Evolutionary conservation across 805 yeast species (phyloP).

Genomic region (Yamadazyma takamatsuzukensis): DNA sequence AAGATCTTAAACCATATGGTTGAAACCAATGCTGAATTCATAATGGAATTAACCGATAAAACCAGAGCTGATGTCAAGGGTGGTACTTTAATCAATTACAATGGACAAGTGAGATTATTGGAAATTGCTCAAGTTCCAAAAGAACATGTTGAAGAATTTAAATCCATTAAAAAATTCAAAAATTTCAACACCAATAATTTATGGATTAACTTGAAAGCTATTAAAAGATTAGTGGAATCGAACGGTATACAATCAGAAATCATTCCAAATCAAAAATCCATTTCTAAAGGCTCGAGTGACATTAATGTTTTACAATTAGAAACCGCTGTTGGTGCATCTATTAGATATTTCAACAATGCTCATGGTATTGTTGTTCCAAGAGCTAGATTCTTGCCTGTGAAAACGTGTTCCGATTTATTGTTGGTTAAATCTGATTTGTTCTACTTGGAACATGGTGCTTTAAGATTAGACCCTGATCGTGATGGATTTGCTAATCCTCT

Average conservation of each 20-base stretch:
- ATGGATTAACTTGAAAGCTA: slow-evolving; percentile 94
- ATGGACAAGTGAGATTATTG: slow-evolving; percentile 87
- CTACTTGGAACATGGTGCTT: slow-evolving; percentile 85
- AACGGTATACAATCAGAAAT: slow-evolving; percentile 86
- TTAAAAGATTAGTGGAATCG: slow-evolving; percentile 84
- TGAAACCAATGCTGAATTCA: slow-evolving; percentile 86
- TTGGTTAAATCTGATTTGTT: slow-evolving; percentile 94
- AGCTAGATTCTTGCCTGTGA: slow-evolving; percentile 95
- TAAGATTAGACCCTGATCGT: slow-evolving; percentile 77
- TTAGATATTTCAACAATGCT: slow-evolving; percentile 90
- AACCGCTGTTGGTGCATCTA: slow-evolving; percentile 99
- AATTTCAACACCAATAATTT: slow-evolving; percentile 97
- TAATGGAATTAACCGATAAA: slow-evolving; percentile 98
- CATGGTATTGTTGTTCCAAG: slow-evolving; percentile 99
- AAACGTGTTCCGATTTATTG: slow-evolving; percentile 92
- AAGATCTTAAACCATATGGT: slow-evolving; percentile 89
- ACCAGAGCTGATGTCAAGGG: slow-evolving; percentile 99
- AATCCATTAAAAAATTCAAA: slow-evolving; percentile 95
- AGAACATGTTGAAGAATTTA: slow-evolving; percentile 97
- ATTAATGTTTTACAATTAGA: slow-evolving; percentile 89
- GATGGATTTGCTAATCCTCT: slow-evolving; percentile 90
- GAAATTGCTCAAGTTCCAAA: slow-evolving; percentile 99
- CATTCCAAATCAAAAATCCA: slow-evolving; percentile 89
- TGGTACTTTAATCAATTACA: slow-evolving; percentile 95
- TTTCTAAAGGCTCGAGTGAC: slow-evolving; percentile 72